A percentile compares a stretch with the other conserved stretches of the same genome.
Conservation (phyloP, 2,329 filamentous ascomycete species). For the Apiospora phragmitis region DNA sequence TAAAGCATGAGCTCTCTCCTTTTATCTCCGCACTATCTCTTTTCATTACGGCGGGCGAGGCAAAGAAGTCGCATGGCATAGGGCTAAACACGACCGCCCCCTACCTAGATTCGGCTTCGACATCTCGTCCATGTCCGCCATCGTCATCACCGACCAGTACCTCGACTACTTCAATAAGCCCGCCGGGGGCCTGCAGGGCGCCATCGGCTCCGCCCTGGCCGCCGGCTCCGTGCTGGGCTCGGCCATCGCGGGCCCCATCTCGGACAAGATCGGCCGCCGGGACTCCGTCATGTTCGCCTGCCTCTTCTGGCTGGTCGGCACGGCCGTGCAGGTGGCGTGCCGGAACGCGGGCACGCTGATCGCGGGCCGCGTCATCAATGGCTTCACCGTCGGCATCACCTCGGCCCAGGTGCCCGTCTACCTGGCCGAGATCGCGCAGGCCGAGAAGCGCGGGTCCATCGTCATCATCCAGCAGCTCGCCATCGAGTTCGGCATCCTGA, state of each 20-base stretch:
- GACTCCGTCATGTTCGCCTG: conserved; percentile 46
- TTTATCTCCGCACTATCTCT: no score
- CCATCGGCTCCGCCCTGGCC: conserved; percentile 53
- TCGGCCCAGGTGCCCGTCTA: conserved; percentile 70
- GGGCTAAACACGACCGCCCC: not conserved
- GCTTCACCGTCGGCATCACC: conserved; percentile 65
- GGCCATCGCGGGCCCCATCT: conserved; percentile 47
- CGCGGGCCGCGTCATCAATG: conserved; percentile 60
- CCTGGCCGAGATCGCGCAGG: conserved; percentile 64
- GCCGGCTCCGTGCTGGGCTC: conserved; percentile 53
- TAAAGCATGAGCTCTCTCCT: conserved; percentile 8
- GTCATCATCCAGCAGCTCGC: conserved; percentile 74
- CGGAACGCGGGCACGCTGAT: conserved; percentile 58
- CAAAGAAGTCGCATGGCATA: not conserved
- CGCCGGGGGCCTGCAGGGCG: conserved; percentile 46
- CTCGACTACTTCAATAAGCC: conserved; percentile 53
- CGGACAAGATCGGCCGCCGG: conserved; percentile 48
- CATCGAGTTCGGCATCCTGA: conserved; percentile 70
- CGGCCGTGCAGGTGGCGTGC: conserved; percentile 58
- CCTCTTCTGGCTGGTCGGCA: conserved; percentile 56
- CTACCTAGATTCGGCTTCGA: conserved; percentile 52
- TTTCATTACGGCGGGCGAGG: not conserved
- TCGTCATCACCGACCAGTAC: conserved; percentile 53
- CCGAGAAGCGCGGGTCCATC: conserved; percentile 59
- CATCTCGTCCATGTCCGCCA: conserved; percentile 59